phyloP scores from a whole-genome alignment of 805 yeast species.

The Kuraishia piskuri region DNA sequence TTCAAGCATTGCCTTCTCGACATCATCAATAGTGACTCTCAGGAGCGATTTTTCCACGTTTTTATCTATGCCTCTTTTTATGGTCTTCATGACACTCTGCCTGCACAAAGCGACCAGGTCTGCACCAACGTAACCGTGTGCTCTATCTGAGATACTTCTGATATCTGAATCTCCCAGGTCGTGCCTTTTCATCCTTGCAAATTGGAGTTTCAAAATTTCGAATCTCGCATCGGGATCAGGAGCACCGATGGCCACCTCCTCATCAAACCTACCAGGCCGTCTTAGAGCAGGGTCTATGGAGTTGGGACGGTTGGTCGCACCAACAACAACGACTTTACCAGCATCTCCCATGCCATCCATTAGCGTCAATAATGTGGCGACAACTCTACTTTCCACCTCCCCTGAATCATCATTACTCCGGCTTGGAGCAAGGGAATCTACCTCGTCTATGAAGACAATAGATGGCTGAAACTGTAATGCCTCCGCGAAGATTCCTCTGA shows the following conservation, averaged over 20 bases:
- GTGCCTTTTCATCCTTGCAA: constrained; percentile 46
- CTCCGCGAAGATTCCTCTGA: constrained; percentile 77
- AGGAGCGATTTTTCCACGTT: constrained; percentile 22
- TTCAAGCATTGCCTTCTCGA: constrained; percentile 67
- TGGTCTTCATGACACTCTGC: constrained; percentile 81
- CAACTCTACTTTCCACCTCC: constrained; percentile 85
- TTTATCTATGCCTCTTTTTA: constrained; percentile 35
- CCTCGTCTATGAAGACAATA: constrained; percentile 83
- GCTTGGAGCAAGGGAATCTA: constrained; percentile 86
- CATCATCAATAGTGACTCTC: constrained; percentile 44
- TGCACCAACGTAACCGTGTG: constrained; percentile 98
- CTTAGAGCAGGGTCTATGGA: constrained; percentile 81
- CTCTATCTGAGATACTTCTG: constrained; percentile 56
- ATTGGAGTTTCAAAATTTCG: constrained; percentile 61
- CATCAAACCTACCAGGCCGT: constrained; percentile 92
- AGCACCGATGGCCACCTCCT: constrained; percentile 85
- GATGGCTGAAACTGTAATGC: constrained; percentile 84
- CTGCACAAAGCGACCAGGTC: constrained; percentile 83
- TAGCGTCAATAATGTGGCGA: constrained; percentile 76
- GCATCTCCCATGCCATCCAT: constrained; percentile 71
- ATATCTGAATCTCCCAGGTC: constrained; percentile 46
- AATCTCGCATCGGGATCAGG: constrained; percentile 79
- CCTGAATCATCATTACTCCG: constrained; percentile 80
- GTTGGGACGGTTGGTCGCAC: constrained; percentile 94
- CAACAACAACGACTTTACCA: constrained; percentile 60